Evolutionary conservation across 1,139 yeast genomes (phyloP).

Genomic region (Hyphopichia pseudoburtonii): DNA sequence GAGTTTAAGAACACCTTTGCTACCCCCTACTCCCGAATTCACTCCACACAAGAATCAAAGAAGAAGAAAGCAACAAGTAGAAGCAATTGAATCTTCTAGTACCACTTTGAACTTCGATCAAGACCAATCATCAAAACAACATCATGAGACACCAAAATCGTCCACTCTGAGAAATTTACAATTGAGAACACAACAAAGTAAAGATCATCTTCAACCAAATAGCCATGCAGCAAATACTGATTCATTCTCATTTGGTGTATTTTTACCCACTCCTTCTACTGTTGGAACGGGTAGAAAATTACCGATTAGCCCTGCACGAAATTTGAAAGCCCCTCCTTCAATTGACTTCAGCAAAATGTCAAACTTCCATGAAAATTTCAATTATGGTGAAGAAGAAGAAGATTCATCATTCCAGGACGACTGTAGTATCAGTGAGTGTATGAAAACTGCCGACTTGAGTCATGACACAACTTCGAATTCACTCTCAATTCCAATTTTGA

Average conservation of each 20-base stretch:
- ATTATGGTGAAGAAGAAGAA: conserved; percentile 18
- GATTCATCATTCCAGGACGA: conserved; percentile 4
- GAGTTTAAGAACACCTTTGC: conserved; percentile 1
- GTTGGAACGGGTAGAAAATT: conserved; percentile 38
- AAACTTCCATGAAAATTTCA: conserved; percentile 17
- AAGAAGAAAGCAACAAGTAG: conserved; percentile 10
- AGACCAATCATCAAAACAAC: conserved; percentile 2
- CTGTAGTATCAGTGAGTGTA: conserved; percentile 13
- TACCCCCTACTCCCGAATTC: conserved; percentile 35
- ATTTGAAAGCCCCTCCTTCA: conserved; percentile 13
- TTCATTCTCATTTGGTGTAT: conserved; percentile 23
- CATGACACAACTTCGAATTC: background rate
- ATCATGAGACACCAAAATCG: too few species aligned
- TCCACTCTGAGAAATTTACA: conserved; percentile 2
- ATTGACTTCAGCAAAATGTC: conserved; percentile 20
- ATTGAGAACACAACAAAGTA: conserved; percentile 9
- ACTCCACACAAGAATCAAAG: conserved; percentile 37
- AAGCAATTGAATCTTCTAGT: background rate
- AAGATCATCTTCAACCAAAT: conserved; percentile 5
- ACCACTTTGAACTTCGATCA: too few species aligned
- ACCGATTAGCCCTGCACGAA: conserved; percentile 8
- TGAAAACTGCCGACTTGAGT: background rate
- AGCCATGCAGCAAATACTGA: too few species aligned
- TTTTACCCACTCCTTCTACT: conserved; percentile 44
- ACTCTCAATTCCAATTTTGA: background rate